Base-by-base conservation (phyloP, 805 yeast species). In the Candida quercuum region DNA sequence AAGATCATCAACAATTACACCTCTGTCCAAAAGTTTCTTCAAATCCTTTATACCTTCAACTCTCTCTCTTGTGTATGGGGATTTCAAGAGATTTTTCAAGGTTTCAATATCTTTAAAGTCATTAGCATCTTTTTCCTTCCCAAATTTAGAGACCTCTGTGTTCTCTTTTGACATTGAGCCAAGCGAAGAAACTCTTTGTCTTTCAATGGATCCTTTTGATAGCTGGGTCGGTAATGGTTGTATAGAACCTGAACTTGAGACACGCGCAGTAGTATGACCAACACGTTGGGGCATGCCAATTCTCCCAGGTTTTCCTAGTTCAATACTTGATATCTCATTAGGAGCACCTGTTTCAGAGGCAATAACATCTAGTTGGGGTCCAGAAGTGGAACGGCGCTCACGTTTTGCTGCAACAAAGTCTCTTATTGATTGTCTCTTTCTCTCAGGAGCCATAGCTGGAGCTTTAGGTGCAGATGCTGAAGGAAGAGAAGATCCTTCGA, bases 401-500 rank as follows among this genome's bases (percentile, higher is more conserved):
- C 63, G 58, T 37, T 63, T 67, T 1, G 74, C 69, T 22, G 67
- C 59, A 4, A 72, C 71, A 20, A 70, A 50, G 20, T 72, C 78
- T 40, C 64, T 66, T 30, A 74, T 56, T 1, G 84, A 73, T 3
- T 72, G 71, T 33, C 74, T 60, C 5, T 54, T 64, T 17, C 49
- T 47, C 5, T 43, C 46, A 1, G 32, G 18, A 7, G 45, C 17
- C 11, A 46, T 17, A 23, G 45, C 14, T 20, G 43, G 18, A 33
- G 43, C 15, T 28, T 48, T 20, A 3, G 44, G 27, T 3, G 37
- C 33, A 4, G 49, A 32, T 14, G 47, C 45, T 14, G 57, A 44
- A 20, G 47, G 43, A 30, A 15, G 5, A 6, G 14, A 7, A 8
- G 21, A 6, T 4, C 39, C 23, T 16, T 32, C 44, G 38, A 62